Conservation (phyloP, 306 rosid genomes). For the Quercus bicolor region DNA sequence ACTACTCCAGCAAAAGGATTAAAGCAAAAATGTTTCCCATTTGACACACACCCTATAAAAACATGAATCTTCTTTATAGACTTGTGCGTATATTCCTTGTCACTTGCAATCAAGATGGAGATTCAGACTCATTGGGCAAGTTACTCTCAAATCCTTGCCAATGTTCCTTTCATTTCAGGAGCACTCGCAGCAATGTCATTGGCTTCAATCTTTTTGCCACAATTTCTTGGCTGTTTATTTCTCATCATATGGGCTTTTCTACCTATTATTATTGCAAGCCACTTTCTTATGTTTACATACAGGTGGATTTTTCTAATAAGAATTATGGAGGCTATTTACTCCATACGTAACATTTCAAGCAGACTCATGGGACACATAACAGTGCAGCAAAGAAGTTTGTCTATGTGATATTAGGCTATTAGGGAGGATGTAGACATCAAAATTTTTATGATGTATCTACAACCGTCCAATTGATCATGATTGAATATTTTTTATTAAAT, state of each 20-base stretch:
- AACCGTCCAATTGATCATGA: too few species aligned
- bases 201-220: not conserved
- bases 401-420: too few species aligned
- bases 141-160: not conserved
- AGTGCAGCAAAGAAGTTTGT: too few species aligned
- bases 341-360: too few species aligned
- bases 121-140: not conserved
- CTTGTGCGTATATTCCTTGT: not conserved
- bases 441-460: too few species aligned
- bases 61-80: conserved; percentile 16
- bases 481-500: too few species aligned
- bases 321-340: too few species aligned
- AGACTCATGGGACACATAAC: too few species aligned
- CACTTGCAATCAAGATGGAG: conserved; percentile 6
- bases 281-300: not conserved
- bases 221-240: not conserved
- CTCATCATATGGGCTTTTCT: conserved; percentile 19
- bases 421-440: too few species aligned
- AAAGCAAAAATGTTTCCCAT: conserved; percentile 9
- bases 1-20: not conserved
- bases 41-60: not conserved
- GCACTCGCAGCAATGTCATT: conserved; percentile 16
- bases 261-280: not conserved
- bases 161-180: conserved; percentile 8
- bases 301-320: too few species aligned